Evolutionary conservation across 345 rosid genomes (phyloP), one percentile per base, ranked within the genome.

Genomic region (Populus simonii): DNA sequence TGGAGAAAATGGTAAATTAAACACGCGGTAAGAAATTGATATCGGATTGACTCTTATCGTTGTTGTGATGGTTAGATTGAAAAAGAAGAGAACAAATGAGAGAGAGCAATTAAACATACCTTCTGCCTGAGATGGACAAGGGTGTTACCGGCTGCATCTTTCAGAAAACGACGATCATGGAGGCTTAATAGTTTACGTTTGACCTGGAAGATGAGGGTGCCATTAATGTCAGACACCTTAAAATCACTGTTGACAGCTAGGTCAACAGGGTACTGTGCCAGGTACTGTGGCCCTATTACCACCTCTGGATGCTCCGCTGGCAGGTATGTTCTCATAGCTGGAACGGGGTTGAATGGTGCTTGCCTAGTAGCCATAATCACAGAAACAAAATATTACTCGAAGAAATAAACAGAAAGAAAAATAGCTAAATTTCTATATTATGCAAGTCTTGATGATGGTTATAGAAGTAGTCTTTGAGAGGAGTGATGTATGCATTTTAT

Each of bases 41-140:
- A 41, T 41, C 12, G 11, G 45, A 8, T 41, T 9, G 45, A 41
- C 10, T 41, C 33, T 31, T 31, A 31, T 31, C 12, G 10, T 41
- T 41, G 45, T 41, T 41, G 45, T 31, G 33, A 31, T 31, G 33
- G 33, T 31, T 31, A 31, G 33, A 31, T 31, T 7, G 11, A 41
- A 41, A 7, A 41, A 41, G 47, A 45, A 45, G 49, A 47, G 3
- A 31, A 10, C 17, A 45, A 45, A 45, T 12, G 49, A 45, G 5
- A 1, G 15, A 45, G n/a, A 57, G 3, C 63, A n/a, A 23, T 2
- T 8, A 10, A 38, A 72, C 20, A 7, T 35, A 89, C 92, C 89
- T 86, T 87, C 57, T 86, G 87, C 36, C 67, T 80, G 75, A 89
- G 80, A 65, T 81, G 71, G 68, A 81, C 82, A 36, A 86, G 69